Evolutionary conservation across 768 basidiomycete species (phyloP).

Genomic region (Symmetrospora coprosmae): DNA sequence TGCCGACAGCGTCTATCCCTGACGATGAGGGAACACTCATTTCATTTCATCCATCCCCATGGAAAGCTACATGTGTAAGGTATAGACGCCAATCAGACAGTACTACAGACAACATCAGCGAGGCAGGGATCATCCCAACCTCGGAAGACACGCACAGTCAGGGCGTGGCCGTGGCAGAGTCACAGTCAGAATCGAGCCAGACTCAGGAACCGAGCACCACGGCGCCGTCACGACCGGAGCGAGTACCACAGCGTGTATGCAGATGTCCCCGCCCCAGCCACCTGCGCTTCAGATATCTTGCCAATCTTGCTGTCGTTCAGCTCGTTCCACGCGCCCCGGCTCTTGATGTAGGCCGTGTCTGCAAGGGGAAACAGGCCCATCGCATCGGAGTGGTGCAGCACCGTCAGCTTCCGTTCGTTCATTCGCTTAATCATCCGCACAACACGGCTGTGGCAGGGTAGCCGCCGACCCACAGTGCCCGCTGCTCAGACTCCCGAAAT

Average conservation of each 20-base stretch:
- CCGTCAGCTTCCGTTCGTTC: too few species aligned
- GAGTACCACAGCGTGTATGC: conserved; percentile 37
- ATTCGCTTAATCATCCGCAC: background rate
- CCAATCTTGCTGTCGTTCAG: conserved; percentile 86
- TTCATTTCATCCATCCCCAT: too few species aligned
- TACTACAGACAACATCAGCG: too few species aligned
- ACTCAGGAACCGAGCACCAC: background rate
- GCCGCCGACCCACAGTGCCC: conserved; percentile 90
- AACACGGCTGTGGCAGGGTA: background rate
- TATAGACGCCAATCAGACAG: too few species aligned
- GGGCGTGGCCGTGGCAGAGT: too few species aligned
- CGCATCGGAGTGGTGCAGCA: too few species aligned
- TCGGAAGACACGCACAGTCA: too few species aligned
- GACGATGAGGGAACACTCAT: too few species aligned
- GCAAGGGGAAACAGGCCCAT: conserved; percentile 19
- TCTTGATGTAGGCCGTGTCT: conserved; percentile 90
- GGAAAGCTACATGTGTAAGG: too few species aligned
- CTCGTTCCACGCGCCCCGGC: conserved; percentile 74
- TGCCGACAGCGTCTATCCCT: too few species aligned
- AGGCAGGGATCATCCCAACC: too few species aligned
- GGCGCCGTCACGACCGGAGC: background rate
- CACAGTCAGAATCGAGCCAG: background rate
- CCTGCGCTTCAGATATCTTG: conserved; percentile 57
- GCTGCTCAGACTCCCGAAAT: conserved; percentile 81
- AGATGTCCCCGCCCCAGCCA: conserved; percentile 50